A percentile compares a stretch with the other conserved stretches of the same genome.
Conservation (phyloP, 2,329 filamentous ascomycete genomes). For the Rhynchosporium agropyri region DNA sequence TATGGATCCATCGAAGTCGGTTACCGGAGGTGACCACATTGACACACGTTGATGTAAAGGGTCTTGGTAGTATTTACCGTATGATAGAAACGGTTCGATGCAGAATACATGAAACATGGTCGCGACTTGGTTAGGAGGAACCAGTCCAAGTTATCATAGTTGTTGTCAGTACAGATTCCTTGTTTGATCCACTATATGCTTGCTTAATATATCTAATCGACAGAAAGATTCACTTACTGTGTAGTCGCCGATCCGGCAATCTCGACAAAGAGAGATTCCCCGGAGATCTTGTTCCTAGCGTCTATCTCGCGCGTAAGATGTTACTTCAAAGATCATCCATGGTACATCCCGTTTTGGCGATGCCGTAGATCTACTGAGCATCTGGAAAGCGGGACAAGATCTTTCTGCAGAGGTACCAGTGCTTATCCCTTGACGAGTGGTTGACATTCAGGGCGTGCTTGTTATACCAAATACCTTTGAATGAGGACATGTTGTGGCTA, state of each 20-base stretch:
- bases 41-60: not conserved
- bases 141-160: slow-evolving; percentile 9
- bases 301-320: not conserved
- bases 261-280: not conserved
- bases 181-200: not conserved
- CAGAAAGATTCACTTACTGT: not conserved
- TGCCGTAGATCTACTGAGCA: not conserved
- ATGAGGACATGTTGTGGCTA: not conserved
- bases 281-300: not conserved
- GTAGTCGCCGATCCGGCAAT: not conserved
- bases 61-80: not conserved
- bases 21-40: not conserved
- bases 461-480: slow-evolving; percentile 12
- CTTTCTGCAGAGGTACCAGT: not conserved
- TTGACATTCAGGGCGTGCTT: slow-evolving; percentile 1
- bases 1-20: slow-evolving; percentile 4
- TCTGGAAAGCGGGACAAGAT: slow-evolving; percentile 12
- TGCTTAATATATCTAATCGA: not conserved
- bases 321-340: not conserved
- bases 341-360: not conserved
- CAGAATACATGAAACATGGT: not conserved
- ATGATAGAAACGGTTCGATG: slow-evolving; percentile 7
- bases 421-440: slow-evolving; percentile 15
- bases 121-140: not conserved
- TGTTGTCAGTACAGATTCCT: not conserved